Conservation (phyloP, 2,329 filamentous ascomycete species). For the Calonectria henricotiae region DNA sequence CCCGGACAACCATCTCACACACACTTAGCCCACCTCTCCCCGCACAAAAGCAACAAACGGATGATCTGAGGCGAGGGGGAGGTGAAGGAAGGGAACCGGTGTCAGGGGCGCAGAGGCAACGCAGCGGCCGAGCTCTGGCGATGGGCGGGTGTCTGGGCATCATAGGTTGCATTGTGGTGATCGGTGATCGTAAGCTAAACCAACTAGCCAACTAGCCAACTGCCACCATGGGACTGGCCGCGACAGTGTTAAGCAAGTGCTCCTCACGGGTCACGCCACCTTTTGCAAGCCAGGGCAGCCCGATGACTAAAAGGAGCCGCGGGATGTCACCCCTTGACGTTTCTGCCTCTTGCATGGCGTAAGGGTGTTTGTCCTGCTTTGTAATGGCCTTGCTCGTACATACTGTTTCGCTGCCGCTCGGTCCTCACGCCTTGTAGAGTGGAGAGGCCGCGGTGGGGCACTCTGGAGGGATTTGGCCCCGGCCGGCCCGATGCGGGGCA, state of each 20-base stretch:
- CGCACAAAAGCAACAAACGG: neutral
- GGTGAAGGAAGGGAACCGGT: neutral
- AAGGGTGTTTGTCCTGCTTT: neutral
- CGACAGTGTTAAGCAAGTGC: neutral
- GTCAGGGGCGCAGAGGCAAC: neutral
- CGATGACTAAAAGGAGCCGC: conserved; percentile 5
- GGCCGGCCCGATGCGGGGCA: conserved; percentile 14
- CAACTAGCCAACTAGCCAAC: neutral
- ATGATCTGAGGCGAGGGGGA: neutral
- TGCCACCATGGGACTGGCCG: conserved; percentile 2
- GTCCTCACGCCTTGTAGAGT: neutral
- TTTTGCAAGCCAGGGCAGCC: conserved; percentile 12
- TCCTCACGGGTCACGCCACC: conserved; percentile 27
- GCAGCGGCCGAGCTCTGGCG: neutral
- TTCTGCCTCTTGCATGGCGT: neutral
- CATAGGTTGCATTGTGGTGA: conserved; percentile 21
- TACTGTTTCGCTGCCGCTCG: conserved; percentile 1
- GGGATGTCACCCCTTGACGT: conserved; percentile 7
- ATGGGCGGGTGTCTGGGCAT: conserved; percentile 23
- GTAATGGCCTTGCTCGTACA: neutral
- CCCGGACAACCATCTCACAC: neutral
- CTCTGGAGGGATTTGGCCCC: neutral
- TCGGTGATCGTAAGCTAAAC: conserved; percentile 17
- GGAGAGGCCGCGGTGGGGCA: conserved; percentile 8
- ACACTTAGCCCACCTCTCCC: neutral